Base-by-base conservation (phyloP, 441 rosid species). In the Daphne laureola region DNA sequence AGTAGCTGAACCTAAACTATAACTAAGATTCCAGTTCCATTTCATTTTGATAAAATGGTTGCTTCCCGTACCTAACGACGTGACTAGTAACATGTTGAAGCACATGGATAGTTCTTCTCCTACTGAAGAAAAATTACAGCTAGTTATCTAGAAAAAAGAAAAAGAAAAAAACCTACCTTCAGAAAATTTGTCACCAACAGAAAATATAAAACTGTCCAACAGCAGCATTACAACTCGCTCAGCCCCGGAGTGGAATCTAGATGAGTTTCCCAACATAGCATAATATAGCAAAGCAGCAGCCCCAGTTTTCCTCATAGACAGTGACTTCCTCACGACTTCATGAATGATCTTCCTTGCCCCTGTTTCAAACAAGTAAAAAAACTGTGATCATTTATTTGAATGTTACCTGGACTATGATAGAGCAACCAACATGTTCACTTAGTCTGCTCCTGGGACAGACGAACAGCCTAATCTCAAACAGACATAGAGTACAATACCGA, bases 221-320 rank as follows among this genome's bases (percentile, higher is more conserved):
- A 86, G 67, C 52, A 80, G 54, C 61, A 59, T 60, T 65, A 89
- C 66, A 61, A 77, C 76, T 43, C 65, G 61, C 59, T 71, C 77
- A 49, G 93, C 95, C 71, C 71, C 82, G 55, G 97, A 90, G 70
- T 90, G 95, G 58, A 87, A 73, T 63, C 71, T 76, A 48, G 75
- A 71, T 43, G 72, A 67, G 49, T 75, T 73, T 69, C 90, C 94
- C 61, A 72, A 79, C 88, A 86, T 81, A 58, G 68, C 73, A 79
- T 85, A 68, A 69, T 67, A 81, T 63, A 94, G 74, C 43, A 94
- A 66, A 59, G 85, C 70, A 82, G 77, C 74, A 27, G 58, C 91
- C 38, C 91, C 97, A 67, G 72, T 67, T 65, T 75, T 84, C 46
- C 86, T 75, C 36, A 46, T 26, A 58, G 57, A 61, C 60, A 68